Percentiles rank a stretch among this genome's conserved stretches.
Conservation (phyloP, 2,329 filamentous ascomycete genomes). For the Verticillium albo-atrum region DNA sequence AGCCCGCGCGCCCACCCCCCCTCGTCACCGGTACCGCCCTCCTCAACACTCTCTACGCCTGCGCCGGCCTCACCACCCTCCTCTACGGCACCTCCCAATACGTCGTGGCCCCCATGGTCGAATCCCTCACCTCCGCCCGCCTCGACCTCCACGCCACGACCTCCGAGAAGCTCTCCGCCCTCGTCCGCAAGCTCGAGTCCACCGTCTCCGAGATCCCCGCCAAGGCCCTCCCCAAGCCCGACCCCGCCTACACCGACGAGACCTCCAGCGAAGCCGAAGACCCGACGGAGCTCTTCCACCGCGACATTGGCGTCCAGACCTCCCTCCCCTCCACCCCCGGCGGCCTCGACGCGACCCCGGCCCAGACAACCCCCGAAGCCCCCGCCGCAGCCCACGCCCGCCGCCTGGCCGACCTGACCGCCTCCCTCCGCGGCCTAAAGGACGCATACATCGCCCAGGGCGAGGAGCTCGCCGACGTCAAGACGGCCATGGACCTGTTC, state of each 20-base stretch:
- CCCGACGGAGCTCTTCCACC: slow-evolving; percentile 76
- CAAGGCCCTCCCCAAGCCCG: slow-evolving; percentile 13
- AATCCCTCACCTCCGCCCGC: slow-evolving; percentile 46
- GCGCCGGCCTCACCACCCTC: slow-evolving; percentile 53
- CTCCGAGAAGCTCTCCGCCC: slow-evolving; percentile 35
- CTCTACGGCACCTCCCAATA: slow-evolving; percentile 69
- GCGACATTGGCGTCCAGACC: slow-evolving; percentile 77
- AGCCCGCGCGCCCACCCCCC: slow-evolving; percentile 50
- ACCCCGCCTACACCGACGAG: slow-evolving; percentile 20
- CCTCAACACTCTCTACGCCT: slow-evolving; percentile 54
- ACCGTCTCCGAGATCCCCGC: slow-evolving; percentile 58
- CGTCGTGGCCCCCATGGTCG: slow-evolving; percentile 60
- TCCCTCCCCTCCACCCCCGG: slow-evolving; percentile 29
- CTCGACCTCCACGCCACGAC: slow-evolving; percentile 47
- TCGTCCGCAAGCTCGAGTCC: slow-evolving; percentile 48
- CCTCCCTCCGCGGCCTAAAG: slow-evolving; percentile 36
- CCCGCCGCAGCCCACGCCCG: slow-evolving; percentile 32
- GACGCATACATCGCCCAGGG: slow-evolving; percentile 39
- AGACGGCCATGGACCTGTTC: slow-evolving; percentile 52
- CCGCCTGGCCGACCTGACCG: slow-evolving; percentile 36
- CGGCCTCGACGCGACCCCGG: slow-evolving; percentile 1
- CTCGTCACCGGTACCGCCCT: slow-evolving; percentile 58
- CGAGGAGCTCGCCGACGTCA: slow-evolving; percentile 45
- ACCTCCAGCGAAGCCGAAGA: slow-evolving; percentile 49
- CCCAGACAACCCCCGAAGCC: slow-evolving; percentile 15